Evolutionary conservation across 352 stramenopile genomes (phyloP).

Genomic region (Pythium dissimile): DNA sequence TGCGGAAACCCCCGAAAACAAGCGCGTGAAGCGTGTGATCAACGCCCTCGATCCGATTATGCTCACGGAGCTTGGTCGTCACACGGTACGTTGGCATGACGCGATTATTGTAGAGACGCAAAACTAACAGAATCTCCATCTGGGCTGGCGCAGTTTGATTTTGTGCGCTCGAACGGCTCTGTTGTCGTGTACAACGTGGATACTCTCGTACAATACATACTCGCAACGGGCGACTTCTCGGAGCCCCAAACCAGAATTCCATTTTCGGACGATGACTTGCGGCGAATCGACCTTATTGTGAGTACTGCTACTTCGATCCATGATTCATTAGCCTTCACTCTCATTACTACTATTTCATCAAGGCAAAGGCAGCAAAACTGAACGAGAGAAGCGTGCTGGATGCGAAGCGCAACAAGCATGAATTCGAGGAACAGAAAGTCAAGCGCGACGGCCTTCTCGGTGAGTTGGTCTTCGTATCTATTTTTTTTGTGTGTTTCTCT

Average conservation of each 20-base stretch:
- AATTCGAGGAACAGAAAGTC: slow-evolving; percentile 79
- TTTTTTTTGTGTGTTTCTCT: not conserved
- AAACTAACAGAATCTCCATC: too few species aligned
- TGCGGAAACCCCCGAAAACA: slow-evolving; percentile 21
- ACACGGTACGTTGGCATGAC: slow-evolving; percentile 58
- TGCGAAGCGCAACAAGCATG: slow-evolving; percentile 72
- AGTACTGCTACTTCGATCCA: too few species aligned
- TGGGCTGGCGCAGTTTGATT: slow-evolving; percentile 59
- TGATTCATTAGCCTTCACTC: not conserved
- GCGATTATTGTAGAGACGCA: too few species aligned
- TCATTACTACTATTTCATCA: not conserved
- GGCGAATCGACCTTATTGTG: slow-evolving; percentile 71
- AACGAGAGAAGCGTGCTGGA: slow-evolving; percentile 62
- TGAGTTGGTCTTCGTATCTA: slow-evolving; percentile 17
- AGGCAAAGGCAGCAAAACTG: slow-evolving; percentile 66
- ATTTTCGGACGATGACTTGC: slow-evolving; percentile 81
- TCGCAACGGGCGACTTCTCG: slow-evolving; percentile 85
- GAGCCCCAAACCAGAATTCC: slow-evolving; percentile 86
- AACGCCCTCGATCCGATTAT: slow-evolving; percentile 89
- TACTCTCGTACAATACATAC: slow-evolving; percentile 84
- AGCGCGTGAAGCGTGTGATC: slow-evolving; percentile 57
- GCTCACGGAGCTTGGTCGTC: slow-evolving; percentile 64
- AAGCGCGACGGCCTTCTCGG: slow-evolving; percentile 80
- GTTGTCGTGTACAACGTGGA: slow-evolving; percentile 87
- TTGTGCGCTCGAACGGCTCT: slow-evolving; percentile 76